Evolutionary conservation across 306 rosid species (phyloP), one percentile per base, ranked within the genome.

Genomic region (Vigna radiata): DNA sequence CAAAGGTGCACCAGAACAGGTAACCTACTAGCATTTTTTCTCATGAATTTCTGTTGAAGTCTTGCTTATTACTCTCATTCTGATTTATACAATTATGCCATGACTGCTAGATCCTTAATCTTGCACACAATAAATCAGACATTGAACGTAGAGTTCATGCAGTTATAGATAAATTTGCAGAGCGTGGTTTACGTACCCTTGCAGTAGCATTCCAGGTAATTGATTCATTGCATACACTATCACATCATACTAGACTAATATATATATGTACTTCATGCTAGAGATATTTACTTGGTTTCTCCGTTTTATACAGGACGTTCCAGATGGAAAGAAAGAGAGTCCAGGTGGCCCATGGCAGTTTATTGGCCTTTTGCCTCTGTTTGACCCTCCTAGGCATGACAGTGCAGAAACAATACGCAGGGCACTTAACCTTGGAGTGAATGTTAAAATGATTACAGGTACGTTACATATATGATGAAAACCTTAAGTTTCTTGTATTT

Each of bases 1-100:
- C 90, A 93, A 93, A 87, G 97, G 97, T 77, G 97, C 97, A 53
- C 97, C 96, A 0, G 96, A 90, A 82, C 97, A 93, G 96, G 97
- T 93, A 85, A 81, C 12, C 63, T 63, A 43, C 36, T 67, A 62
- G 13, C 58, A 14, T 9, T 70, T 8, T 4, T 8, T 36, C 50
- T 39, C 50, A 3, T 37, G 21, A 56, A 25, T 29, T 25, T 67
- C 19, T 82, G 23, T 55, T 27, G 46, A 39, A 16, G 1, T 66
- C 13, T 64, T 48, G 19, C 37, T 41, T 77, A 67, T 80, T 25
- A 25, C 3, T 46, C 73, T 85, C 70, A 76, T 44, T 80, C 17
- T 47, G 66, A 12, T 31, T 4, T 75, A 50, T 62, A 59, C 16
- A n/a, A 63, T 63, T 33, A n/a, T 18, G 10, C 68, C 12, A 21